Conservation (phyloP, 1,284 basidiomycete species). For the Puccinia brachypodii region DNA sequence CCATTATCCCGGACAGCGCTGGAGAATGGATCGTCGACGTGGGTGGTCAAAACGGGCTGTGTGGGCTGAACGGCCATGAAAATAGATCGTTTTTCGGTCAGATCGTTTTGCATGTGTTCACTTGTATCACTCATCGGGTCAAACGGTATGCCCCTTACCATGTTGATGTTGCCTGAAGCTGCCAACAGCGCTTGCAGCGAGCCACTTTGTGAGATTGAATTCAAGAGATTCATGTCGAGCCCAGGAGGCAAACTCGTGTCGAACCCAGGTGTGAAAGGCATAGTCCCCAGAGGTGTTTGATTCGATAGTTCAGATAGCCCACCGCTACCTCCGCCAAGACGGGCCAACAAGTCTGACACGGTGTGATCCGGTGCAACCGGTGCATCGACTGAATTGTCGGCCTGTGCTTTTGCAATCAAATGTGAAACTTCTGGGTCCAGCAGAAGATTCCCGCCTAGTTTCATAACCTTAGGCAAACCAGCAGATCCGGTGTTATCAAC, state of each 20-base stretch:
- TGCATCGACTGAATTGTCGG: slow-evolving; percentile 42
- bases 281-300: neutral
- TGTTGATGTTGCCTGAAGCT: neutral
- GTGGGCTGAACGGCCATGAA: neutral
- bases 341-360: slow-evolving; percentile 35
- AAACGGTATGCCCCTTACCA: neutral
- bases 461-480: slow-evolving; percentile 31
- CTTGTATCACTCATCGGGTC: neutral
- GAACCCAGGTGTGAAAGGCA: slow-evolving; percentile 6
- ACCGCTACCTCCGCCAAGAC: slow-evolving; percentile 29
- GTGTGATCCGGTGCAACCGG: slow-evolving; percentile 45
- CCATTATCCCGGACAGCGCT: slow-evolving; percentile 24
- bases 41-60: neutral
- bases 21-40: slow-evolving; percentile 3
- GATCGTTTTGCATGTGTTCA: neutral
- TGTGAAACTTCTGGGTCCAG: slow-evolving; percentile 39
- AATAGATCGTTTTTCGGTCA: neutral
- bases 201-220: slow-evolving; percentile 33
- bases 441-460: slow-evolving; percentile 28
- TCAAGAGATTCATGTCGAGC: slow-evolving; percentile 27
- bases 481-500: slow-evolving; percentile 25
- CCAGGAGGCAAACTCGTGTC: slow-evolving; percentile 26
- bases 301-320: slow-evolving; percentile 3
- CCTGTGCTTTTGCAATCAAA: slow-evolving; percentile 43
- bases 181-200: slow-evolving; percentile 40